Evolutionary conservation across 805 yeast species (phyloP), one percentile per base, ranked within the genome.

Genomic region (Wickerhamomyces silvicola): DNA sequence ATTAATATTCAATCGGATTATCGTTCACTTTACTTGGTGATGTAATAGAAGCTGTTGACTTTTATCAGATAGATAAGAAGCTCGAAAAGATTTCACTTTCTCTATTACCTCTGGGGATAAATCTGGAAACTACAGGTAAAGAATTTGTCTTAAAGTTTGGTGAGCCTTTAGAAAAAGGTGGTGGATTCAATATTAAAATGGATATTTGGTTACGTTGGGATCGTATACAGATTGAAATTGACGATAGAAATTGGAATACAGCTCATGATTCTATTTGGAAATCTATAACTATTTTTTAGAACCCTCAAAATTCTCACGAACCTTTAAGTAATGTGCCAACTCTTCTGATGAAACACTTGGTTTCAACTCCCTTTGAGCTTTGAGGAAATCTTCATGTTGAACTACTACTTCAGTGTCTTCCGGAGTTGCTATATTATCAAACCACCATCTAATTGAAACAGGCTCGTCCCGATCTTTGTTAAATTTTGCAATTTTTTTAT

Each of bases 331-430:
- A 48, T 90, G 97, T 17, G 69, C 68, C 30, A 92, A 64, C 50
- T 92, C 98, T 21, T 85, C 94, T 2, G 75, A 77, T 30, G 95
- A 82, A 8, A 92, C 97, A 24, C 92, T 78, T 1, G 97, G 95
- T 15, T 72, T 68, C 41, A 92, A 65, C 32, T 78, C 84, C 5
- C 60, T 52, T 43, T 73, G 76, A 0, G 97, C 90, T 48, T 76
- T 81, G n/a, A 61, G 62, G 52, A 90, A 90, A 53, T 92, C 97
- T 21, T 64, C 74, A 62, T 67, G 68, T 14, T 65, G 62, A 2
- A 90, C 97, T 12, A 61, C 50, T 1, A 87, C 96, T 5, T 67
- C 66, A 6, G 70, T 66, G 49, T 90, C 97, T 2, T 68, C 71
- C 3, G 66, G 61, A 0, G 71, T 70, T 2, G 95, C 90, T 10